Conservation (phyloP, 768 basidiomycete genomes). For the Naganishia kalamii region DNA sequence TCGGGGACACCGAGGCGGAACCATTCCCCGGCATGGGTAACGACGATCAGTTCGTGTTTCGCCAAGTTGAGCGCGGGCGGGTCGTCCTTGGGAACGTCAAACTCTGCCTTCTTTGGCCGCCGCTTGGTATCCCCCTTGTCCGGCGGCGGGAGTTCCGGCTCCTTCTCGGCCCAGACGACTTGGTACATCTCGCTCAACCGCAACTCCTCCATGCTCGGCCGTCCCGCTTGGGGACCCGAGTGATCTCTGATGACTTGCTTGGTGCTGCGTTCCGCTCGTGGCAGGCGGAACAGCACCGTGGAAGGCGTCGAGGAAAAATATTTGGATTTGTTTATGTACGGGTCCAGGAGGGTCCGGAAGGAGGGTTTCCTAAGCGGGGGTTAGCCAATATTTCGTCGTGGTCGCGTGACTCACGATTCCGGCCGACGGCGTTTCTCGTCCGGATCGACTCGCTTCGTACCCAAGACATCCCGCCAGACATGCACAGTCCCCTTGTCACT, state of each 20-base stretch:
- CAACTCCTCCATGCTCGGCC: conserved; percentile 25
- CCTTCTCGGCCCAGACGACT: conserved; percentile 39
- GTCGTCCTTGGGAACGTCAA: neutral
- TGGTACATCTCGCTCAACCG: conserved; percentile 40
- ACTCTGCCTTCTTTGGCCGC: neutral
- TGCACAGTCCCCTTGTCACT: conserved; percentile 48
- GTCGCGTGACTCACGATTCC: neutral
- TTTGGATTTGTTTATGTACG: conserved; percentile 41
- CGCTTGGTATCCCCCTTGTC: neutral
- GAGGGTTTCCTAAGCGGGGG: conserved; percentile 17
- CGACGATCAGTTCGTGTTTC: conserved; percentile 31
- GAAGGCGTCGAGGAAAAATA: conserved; percentile 45
- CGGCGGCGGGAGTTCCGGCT: conserved; percentile 21
- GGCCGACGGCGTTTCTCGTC: neutral
- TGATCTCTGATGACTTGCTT: conserved; percentile 26
- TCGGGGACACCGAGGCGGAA: conserved; percentile 45
- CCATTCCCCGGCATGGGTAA: conserved; percentile 47
- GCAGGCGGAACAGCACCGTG: conserved; percentile 41
- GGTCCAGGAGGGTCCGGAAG: conserved; percentile 34
- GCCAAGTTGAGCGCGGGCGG: neutral
- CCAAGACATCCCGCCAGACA: conserved; percentile 34
- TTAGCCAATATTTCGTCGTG: neutral
- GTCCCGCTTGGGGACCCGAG: conserved; percentile 27
- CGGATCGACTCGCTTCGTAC: conserved; percentile 21
- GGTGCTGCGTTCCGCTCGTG: conserved; percentile 34